phyloP scores from a whole-genome alignment of 2,329 filamentous ascomycete genomes.

The Arthrobotrys iridis region DNA sequence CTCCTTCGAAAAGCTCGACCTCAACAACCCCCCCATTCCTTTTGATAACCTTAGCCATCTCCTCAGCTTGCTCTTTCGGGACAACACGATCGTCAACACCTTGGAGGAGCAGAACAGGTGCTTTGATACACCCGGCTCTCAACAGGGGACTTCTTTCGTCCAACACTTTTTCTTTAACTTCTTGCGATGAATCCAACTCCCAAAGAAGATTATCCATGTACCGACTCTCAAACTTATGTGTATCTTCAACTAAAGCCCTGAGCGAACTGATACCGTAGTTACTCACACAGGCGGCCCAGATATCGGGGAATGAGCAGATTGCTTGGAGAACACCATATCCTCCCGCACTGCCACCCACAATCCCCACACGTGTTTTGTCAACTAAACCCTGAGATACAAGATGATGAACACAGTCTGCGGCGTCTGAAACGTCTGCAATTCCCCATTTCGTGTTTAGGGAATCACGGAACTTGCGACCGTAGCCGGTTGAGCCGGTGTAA shows the following conservation, averaged over 20 bases:
- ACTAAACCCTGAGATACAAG: constrained; percentile 62
- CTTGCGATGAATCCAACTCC: constrained; percentile 59
- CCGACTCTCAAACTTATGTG: constrained; percentile 69
- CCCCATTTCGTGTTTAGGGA: constrained; percentile 67
- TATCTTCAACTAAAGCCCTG: constrained; percentile 64
- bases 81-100: constrained; percentile 69
- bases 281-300: constrained; percentile 66
- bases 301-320: constrained; percentile 64
- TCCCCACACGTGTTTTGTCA: constrained; percentile 62
- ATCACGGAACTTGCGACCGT: constrained; percentile 66
- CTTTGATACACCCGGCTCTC: constrained; percentile 65
- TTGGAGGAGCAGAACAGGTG: constrained; percentile 69
- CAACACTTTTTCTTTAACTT: constrained; percentile 63
- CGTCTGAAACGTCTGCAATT: constrained; percentile 66
- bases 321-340: constrained; percentile 68
- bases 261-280: constrained; percentile 67
- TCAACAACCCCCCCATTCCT: constrained; percentile 63
- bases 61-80: constrained; percentile 68
- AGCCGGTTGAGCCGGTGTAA: constrained; percentile 67
- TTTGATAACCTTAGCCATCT: constrained; percentile 66
- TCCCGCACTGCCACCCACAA: constrained; percentile 67
- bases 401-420: constrained; percentile 64
- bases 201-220: constrained; percentile 66
- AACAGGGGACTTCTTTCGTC: constrained; percentile 66
- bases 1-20: constrained; percentile 65